phyloP scores from a whole-genome alignment of 192 early-diverging fungal genomes.

The Pilaira anomala region DNA sequence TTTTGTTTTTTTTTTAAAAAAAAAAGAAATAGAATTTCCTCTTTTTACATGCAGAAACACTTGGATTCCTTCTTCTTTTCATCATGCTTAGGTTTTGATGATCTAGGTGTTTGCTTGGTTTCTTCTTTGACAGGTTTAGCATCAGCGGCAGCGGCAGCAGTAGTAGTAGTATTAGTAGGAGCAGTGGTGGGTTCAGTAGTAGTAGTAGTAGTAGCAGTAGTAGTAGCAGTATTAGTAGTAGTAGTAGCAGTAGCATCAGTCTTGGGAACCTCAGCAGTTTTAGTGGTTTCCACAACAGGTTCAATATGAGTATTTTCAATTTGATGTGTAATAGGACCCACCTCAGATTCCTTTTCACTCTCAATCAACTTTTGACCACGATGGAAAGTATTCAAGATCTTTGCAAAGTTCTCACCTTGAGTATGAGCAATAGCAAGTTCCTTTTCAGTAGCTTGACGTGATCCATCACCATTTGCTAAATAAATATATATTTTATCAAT shows the following conservation, averaged over 20 bases:
- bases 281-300: not conserved
- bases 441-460: constrained; percentile 59
- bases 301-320: not conserved
- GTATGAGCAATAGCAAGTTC: constrained; percentile 59
- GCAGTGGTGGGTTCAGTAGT: not conserved
- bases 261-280: not conserved
- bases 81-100: not conserved
- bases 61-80: constrained; percentile 3
- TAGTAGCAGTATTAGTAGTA: not conserved
- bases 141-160: not conserved
- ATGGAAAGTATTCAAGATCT: constrained; percentile 37
- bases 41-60: constrained; percentile 19
- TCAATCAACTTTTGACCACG: constrained; percentile 9
- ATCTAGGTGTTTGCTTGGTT: not conserved
- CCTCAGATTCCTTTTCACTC: not conserved
- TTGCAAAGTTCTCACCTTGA: constrained; percentile 61
- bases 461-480: constrained; percentile 58
- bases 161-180: not conserved
- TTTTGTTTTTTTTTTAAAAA: too few relatives aligned
- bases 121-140: not conserved
- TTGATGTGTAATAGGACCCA: too few relatives aligned
- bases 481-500: too few relatives aligned
- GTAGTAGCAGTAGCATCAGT: not conserved
- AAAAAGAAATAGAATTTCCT: not conserved
- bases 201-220: not conserved